Percentiles rank a stretch among this genome's conserved stretches.
Evolutionary conservation across 306 rosid species (phyloP).

Genomic region (Nissolia schottii): DNA sequence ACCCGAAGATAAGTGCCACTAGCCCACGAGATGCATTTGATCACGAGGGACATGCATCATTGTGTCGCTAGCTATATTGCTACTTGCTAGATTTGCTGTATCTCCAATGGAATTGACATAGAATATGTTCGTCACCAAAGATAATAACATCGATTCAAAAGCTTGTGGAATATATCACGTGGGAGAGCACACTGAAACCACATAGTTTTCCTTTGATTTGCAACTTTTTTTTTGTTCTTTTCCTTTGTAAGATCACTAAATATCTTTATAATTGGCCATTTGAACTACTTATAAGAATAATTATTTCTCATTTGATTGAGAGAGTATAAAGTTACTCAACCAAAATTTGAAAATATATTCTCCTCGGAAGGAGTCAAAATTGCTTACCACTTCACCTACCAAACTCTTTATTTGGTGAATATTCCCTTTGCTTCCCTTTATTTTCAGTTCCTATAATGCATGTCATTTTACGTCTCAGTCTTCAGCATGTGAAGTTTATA

Average conservation of each 20-base stretch:
- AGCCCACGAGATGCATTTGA: neutral
- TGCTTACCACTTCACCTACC: no score
- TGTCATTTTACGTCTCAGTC: no score
- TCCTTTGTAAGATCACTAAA: no score
- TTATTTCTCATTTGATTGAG: no score
- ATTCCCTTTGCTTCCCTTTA: neutral
- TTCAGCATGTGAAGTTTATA: no score
- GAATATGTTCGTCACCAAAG: conserved; percentile 26
- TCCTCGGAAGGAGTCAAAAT: no score
- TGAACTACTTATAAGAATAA: no score
- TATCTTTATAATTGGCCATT: no score
- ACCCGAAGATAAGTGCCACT: neutral
- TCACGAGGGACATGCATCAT: neutral
- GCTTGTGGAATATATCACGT: neutral
- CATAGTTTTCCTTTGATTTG: neutral
- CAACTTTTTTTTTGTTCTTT: neutral
- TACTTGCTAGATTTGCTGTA: neutral
- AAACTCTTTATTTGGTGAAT: no score
- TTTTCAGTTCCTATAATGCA: neutral
- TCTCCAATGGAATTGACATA: conserved; percentile 12
- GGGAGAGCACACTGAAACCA: neutral
- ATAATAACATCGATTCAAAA: conserved; percentile 8
- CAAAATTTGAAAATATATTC: no score
- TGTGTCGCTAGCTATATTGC: neutral
- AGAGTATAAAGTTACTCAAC: no score